Evolutionary conservation across 2,329 filamentous ascomycete species (phyloP).

Genomic region (Phyllosticta citriasiana): DNA sequence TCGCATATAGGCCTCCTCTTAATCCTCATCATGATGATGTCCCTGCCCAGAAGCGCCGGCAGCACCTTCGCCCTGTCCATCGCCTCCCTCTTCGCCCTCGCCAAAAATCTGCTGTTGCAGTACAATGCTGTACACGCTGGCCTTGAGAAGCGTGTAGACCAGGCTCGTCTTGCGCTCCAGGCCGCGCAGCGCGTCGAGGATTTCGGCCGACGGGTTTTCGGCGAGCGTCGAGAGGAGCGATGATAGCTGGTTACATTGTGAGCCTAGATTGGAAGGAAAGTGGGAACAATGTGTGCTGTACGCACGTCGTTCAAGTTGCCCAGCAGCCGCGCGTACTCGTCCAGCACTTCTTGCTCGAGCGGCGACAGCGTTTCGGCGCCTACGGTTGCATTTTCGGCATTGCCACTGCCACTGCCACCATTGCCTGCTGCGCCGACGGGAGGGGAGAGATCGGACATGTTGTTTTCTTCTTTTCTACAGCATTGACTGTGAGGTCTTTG

Average conservation of each 20-base stretch:
- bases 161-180: constrained; percentile 90
- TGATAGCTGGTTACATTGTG: constrained; percentile 28
- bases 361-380: constrained; percentile 46
- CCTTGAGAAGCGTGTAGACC: constrained; percentile 92
- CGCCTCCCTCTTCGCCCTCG: constrained; percentile 39
- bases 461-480: background rate
- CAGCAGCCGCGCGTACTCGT: constrained; percentile 81
- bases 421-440: constrained; percentile 1
- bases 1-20: background rate
- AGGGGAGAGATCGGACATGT: constrained; percentile 4
- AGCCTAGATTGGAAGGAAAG: background rate
- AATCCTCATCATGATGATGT: background rate
- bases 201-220: constrained; percentile 55
- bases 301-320: constrained; percentile 83
- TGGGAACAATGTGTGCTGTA: background rate
- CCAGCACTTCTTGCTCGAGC: constrained; percentile 85
- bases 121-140: constrained; percentile 97
- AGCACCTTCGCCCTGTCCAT: constrained; percentile 15
- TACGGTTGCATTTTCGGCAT: background rate
- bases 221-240: constrained; percentile 59
- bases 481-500: background rate
- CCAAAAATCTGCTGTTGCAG: constrained; percentile 91
- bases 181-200: constrained; percentile 75
- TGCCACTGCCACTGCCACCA: background rate
- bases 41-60: background rate